These are phyloP conservation scores for Lentinus tigrinus DNA, from an alignment of 768 basidiomycete species.

Conservation along the genomic window DNA sequence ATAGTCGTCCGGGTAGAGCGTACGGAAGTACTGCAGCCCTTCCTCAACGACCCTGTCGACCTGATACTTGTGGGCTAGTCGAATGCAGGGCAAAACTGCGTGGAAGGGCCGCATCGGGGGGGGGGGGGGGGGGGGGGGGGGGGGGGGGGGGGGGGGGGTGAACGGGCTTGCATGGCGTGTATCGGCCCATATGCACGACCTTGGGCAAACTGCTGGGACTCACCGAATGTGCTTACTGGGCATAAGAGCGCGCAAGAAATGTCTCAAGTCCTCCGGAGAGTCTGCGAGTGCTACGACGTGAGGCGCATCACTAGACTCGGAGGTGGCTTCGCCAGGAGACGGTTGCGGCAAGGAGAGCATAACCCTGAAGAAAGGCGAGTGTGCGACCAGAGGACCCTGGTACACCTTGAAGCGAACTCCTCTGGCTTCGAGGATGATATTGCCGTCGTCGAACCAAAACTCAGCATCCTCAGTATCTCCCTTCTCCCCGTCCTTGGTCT, in stretches of 20 bases:
- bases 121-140: too few relatives aligned
- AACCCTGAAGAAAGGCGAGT: constrained; percentile 10
- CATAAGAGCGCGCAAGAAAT: not conserved
- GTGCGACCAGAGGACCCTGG: not conserved
- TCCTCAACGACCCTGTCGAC: not conserved
- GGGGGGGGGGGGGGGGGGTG: too few relatives aligned
- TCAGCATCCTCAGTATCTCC: not conserved
- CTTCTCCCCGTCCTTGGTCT: not conserved
- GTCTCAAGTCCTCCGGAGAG: not conserved
- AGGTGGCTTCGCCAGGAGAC: not conserved
- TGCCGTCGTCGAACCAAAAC: constrained; percentile 12
- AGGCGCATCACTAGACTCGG: not conserved
- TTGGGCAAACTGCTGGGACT: not conserved
- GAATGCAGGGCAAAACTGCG: not conserved
- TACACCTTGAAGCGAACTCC: constrained; percentile 2
- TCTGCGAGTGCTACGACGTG: not conserved
- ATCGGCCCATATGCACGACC: not conserved
- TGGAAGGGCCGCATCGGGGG: not conserved
- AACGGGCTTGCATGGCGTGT: not conserved
- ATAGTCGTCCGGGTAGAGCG: not conserved
- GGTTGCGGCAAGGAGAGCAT: not conserved
- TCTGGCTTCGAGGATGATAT: constrained; percentile 3
- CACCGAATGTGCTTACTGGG: not conserved
- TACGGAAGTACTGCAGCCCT: not conserved
- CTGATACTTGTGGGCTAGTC: not conserved